phyloP scores from a whole-genome alignment of 352 stramenopile genomes.

The Phytophthora sojae region DNA sequence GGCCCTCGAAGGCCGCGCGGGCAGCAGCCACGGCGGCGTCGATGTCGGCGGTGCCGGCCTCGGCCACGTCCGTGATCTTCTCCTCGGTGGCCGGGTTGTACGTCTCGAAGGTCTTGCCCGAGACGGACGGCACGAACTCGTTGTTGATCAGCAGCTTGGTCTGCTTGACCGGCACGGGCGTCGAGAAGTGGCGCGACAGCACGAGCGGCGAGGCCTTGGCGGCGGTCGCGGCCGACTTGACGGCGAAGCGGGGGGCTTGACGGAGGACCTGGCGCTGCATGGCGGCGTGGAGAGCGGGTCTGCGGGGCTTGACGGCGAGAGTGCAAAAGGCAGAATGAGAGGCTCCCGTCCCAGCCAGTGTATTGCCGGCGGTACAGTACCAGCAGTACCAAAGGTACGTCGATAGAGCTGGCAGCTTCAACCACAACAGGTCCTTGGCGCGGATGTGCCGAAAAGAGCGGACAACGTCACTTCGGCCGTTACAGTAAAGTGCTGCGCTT shows the following conservation, averaged over 20 bases:
- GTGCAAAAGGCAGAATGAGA: slow-evolving; percentile 37
- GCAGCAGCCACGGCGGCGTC: slow-evolving; percentile 77
- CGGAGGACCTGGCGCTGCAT: slow-evolving; percentile 67
- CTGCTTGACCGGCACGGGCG: slow-evolving; percentile 56
- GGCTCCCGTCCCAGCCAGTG: slow-evolving; percentile 5
- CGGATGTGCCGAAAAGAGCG: neutral
- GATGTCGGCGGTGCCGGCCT: slow-evolving; percentile 70
- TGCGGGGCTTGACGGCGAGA: slow-evolving; percentile 11
- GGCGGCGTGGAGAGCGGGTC: neutral
- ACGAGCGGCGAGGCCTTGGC: slow-evolving; percentile 28
- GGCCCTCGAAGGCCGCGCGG: slow-evolving; percentile 67
- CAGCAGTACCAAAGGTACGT: no score
- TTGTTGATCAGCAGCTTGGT: slow-evolving; percentile 89
- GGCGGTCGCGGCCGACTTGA: slow-evolving; percentile 23
- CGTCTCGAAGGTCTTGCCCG: slow-evolving; percentile 78
- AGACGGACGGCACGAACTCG: slow-evolving; percentile 78
- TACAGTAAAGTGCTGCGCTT: slow-evolving; percentile 4
- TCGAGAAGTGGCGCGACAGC: slow-evolving; percentile 49
- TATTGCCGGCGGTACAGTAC: neutral
- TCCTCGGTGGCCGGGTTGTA: slow-evolving; percentile 87
- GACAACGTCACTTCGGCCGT: neutral
- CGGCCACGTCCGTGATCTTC: slow-evolving; percentile 74
- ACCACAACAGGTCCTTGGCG: slow-evolving; percentile 11
- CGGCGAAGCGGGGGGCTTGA: slow-evolving; percentile 37
- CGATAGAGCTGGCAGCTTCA: slow-evolving; percentile 21